Conservation (phyloP, 768 basidiomycete species). For the Boletales sp. region DNA sequence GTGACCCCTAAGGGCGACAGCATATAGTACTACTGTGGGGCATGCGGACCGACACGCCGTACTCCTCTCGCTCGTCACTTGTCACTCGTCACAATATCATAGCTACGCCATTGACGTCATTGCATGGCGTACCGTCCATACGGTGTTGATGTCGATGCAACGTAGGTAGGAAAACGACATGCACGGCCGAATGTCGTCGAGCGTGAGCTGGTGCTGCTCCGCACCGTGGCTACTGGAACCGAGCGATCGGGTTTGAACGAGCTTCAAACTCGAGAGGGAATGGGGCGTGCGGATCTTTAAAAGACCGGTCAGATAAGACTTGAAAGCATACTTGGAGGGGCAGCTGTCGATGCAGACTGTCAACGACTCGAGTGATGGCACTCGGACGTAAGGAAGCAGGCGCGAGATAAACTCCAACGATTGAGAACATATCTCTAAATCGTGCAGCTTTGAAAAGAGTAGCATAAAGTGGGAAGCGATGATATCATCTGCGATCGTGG, state of each 20-base stretch:
- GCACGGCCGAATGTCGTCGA: slow-evolving; percentile 17
- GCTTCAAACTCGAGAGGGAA: slow-evolving; percentile 3
- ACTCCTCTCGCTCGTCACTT: no score
- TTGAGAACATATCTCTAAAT: slow-evolving; percentile 10
- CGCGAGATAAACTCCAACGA: slow-evolving; percentile 1
- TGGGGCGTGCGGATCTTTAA: slow-evolving; percentile 4
- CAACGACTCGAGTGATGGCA: slow-evolving; percentile 8
- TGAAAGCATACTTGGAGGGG: slow-evolving; percentile 7
- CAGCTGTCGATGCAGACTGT: slow-evolving; percentile 6
- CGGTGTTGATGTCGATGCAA: slow-evolving; percentile 8
- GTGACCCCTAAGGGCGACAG: no score
- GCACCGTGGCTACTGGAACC: background rate
- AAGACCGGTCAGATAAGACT: slow-evolving; percentile 2
- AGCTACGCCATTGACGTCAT: no score
- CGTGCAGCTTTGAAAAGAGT: slow-evolving; percentile 8
- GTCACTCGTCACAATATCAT: no score
- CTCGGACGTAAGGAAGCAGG: background rate
- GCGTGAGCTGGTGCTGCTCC: slow-evolving; percentile 9
- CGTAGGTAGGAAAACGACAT: slow-evolving; percentile 12
- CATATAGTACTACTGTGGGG: no score
- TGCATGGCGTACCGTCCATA: slow-evolving; percentile 9
- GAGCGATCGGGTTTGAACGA: slow-evolving; percentile 10
- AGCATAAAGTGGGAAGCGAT: background rate
- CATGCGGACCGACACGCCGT: no score
- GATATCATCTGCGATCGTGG: background rate